Percentiles rank a stretch among this genome's conserved stretches.
These are phyloP conservation scores for Fusarium xylarioides DNA, from an alignment of 2,329 filamentous ascomycete species.

Conservation along the genomic window DNA sequence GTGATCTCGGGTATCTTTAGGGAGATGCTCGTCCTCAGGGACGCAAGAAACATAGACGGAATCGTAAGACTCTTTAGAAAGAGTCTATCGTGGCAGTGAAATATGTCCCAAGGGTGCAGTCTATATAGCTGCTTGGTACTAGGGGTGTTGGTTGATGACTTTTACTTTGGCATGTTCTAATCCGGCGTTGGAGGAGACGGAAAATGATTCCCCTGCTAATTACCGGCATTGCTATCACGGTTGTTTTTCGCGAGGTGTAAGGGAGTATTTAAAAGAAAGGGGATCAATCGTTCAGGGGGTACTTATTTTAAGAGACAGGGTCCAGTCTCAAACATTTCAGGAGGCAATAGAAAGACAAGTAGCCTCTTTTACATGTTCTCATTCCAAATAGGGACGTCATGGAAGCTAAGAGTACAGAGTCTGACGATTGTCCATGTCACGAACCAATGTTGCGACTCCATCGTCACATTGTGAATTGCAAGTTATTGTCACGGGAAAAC, in stretches of 20 bases:
- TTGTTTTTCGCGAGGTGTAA: constrained; percentile 37
- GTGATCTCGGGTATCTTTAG: constrained; percentile 36
- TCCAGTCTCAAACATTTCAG: not conserved
- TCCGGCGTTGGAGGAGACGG: constrained; percentile 41
- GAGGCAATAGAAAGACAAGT: constrained; percentile 1
- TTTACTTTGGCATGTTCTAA: constrained; percentile 34
- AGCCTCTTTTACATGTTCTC: not conserved
- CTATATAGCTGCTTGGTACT: constrained; percentile 19
- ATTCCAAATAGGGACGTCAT: not conserved
- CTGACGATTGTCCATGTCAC: not conserved
- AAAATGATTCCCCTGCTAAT: constrained; percentile 45
- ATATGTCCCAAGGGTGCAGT: not conserved
- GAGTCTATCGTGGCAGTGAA: not conserved
- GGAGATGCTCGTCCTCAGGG: constrained; percentile 20
- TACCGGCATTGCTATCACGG: constrained; percentile 27
- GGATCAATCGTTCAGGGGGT: not conserved
- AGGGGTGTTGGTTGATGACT: constrained; percentile 35
- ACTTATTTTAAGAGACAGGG: not conserved
- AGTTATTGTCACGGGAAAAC: not conserved
- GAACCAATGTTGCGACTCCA: not conserved
- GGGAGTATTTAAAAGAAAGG: constrained; percentile 17
- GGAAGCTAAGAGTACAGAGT: not conserved
- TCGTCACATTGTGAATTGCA: not conserved
- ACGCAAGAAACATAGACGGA: constrained; percentile 19
- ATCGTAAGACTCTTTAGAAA: constrained; percentile 28